Base-by-base conservation (phyloP, 106 monocot genomes). In the Platanthera guangdongensis region DNA sequence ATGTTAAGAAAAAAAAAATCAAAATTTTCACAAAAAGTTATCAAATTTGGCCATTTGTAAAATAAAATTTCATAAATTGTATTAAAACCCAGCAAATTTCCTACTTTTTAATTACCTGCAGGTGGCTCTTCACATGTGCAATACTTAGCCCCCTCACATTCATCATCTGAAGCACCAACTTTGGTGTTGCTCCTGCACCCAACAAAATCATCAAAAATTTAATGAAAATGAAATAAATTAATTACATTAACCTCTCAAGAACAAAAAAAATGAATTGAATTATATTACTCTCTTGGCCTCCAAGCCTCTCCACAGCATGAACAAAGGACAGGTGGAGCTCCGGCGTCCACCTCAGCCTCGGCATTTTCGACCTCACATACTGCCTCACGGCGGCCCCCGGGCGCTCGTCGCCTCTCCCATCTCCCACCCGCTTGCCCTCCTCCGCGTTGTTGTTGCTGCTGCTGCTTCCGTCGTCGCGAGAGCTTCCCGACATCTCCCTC, bases 251-350 rank as follows among this genome's bases (percentile, higher is more conserved):
- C 3, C 13, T 5, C 54, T 54, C 16, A 19, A 59, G 9, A 18
- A 5, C 19, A 18, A 60, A 18, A 60, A 60, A 22, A 30, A 47
- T 10, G 14, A 9, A 48, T 4, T 53, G 3, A 62, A 57, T 63
- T 46, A 16, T 45, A 75, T 83, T 80, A 92, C 92, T 84, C 78
- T 92, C 92, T 87, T 88, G 88, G 48, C 92, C 92, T 6, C 92
- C 92, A 2, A 92, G 86, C 77, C 86, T 71, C 73, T 92, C 92
- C 11, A 92, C 87, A 25, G 92, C 92, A 54, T 82, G 84, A 70
- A 92, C 79, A 59, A 92, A 92, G 60, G 84, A 72, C 10, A 79
- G 76, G 74, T 92, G 92, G 74, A 92, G 89, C 79, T 92, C 89
- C 0, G 89, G 89, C 2, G 89, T 89, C 92, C 92, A 92, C 32